Percentiles rank a stretch among this genome's conserved stretches.
These are phyloP conservation scores for Bidens hawaiensis DNA, from an alignment of 140 eudicot species.

Conservation along the genomic window DNA sequence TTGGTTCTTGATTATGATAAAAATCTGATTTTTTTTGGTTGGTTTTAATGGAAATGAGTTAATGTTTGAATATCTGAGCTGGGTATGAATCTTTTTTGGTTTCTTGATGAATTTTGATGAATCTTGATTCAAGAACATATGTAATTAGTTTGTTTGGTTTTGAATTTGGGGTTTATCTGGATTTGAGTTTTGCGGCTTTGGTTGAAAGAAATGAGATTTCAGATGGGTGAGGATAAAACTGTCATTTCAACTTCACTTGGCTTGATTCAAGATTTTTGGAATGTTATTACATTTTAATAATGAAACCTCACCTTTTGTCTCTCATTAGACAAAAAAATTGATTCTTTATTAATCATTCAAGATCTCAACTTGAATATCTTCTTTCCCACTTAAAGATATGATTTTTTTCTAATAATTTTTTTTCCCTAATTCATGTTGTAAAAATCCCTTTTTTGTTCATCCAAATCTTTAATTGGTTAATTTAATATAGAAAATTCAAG, in stretches of 20 bases:
- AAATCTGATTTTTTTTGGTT: conserved; percentile 6
- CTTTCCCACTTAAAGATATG: conserved; percentile 20
- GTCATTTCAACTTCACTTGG: conserved; percentile 5
- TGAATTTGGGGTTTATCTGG: background rate
- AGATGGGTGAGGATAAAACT: conserved; percentile 10
- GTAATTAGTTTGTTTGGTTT: too few relatives aligned
- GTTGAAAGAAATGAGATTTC: conserved; percentile 11
- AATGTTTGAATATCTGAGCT: conserved; percentile 10
- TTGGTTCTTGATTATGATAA: conserved; percentile 12
- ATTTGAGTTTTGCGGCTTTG: conserved; percentile 13
- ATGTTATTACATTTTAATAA: background rate
- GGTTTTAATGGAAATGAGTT: conserved; percentile 9
- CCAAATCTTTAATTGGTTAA: conserved; percentile 23
- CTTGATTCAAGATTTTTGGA: conserved; percentile 23
- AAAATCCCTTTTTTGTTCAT: background rate
- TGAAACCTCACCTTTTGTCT: conserved; percentile 10
- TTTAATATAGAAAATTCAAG: background rate
- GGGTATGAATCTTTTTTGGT: background rate
- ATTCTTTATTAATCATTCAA: conserved; percentile 16
- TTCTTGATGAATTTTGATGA: background rate
- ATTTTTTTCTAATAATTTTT: background rate
- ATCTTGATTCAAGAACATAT: too few relatives aligned
- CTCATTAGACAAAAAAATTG: background rate
- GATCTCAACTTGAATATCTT: conserved; percentile 25
- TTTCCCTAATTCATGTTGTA: background rate